These are phyloP conservation scores for Groenewaldozyma tartarivorans DNA, from an alignment of 805 yeast genomes.

Conservation along the genomic window DNA sequence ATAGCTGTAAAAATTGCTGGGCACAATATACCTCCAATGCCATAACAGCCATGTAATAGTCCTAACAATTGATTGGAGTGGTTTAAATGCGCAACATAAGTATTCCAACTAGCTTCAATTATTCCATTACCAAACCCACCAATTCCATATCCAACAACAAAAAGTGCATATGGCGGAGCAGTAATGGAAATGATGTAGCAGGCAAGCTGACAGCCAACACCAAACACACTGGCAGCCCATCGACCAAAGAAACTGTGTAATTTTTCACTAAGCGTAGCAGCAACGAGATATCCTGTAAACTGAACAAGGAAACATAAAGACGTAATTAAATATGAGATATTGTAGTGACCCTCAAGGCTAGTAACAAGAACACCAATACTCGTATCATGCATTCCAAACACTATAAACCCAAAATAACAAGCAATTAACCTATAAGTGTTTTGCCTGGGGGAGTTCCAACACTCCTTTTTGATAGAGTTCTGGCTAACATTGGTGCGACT, in stretches of 20 bases:
- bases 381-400: constrained; percentile 52
- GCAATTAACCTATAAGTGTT: constrained; percentile 10
- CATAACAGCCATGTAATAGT: constrained; percentile 57
- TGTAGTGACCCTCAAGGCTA: constrained; percentile 37
- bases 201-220: constrained; percentile 27
- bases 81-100: constrained; percentile 38
- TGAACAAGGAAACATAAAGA: constrained; percentile 44
- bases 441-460: constrained; percentile 14
- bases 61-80: constrained; percentile 54
- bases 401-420: constrained; percentile 26
- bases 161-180: constrained; percentile 34
- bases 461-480: constrained; percentile 6
- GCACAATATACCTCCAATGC: constrained; percentile 60
- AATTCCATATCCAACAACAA: constrained; percentile 32
- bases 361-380: constrained; percentile 53
- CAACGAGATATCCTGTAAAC: constrained; percentile 44
- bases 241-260: constrained; percentile 39
- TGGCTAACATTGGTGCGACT: too few relatives aligned
- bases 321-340: constrained; percentile 38
- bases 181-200: constrained; percentile 33
- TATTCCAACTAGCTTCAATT: constrained; percentile 45
- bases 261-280: constrained; percentile 41
- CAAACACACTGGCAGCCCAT: constrained; percentile 34
- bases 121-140: constrained; percentile 50
- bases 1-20: constrained; percentile 56